These are phyloP conservation scores for Ministeria vibrans DNA, from an alignment of 78 protist genomes.

Conservation along the genomic window DNA sequence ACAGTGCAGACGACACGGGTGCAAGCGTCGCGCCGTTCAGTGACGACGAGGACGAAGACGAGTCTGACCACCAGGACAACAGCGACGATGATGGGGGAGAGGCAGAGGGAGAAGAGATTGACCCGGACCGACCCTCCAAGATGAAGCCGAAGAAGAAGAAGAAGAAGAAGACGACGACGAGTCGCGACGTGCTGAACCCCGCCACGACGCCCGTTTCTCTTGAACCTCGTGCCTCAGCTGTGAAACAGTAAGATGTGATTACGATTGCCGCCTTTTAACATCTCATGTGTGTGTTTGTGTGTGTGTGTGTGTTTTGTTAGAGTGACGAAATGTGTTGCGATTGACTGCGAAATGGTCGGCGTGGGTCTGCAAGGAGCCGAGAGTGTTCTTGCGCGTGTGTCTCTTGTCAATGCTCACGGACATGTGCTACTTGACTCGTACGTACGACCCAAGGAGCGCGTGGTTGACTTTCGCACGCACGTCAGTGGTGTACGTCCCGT, in stretches of 20 bases:
- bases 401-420: not conserved
- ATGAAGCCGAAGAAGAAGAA: too few species aligned
- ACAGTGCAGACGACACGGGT: too few species aligned
- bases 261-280: not conserved
- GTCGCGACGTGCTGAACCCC: not conserved
- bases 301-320: not conserved
- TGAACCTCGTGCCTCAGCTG: not conserved
- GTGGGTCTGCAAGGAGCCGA: constrained; percentile 11
- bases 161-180: not conserved
- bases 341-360: constrained; percentile 58
- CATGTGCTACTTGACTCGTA: not conserved
- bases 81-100: too few species aligned
- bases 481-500: constrained; percentile 16
- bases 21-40: too few species aligned
- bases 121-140: too few species aligned
- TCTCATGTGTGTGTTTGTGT: not conserved
- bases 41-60: too few species aligned
- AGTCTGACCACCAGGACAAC: too few species aligned
- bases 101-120: too few species aligned
- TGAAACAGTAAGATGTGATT: not conserved
- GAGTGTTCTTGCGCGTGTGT: constrained; percentile 18
- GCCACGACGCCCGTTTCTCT: not conserved
- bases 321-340: constrained; percentile 14
- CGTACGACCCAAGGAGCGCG: constrained; percentile 14
- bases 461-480: constrained; percentile 32